Base-by-base conservation (phyloP, 768 basidiomycete genomes). In the Terana coerulea region DNA sequence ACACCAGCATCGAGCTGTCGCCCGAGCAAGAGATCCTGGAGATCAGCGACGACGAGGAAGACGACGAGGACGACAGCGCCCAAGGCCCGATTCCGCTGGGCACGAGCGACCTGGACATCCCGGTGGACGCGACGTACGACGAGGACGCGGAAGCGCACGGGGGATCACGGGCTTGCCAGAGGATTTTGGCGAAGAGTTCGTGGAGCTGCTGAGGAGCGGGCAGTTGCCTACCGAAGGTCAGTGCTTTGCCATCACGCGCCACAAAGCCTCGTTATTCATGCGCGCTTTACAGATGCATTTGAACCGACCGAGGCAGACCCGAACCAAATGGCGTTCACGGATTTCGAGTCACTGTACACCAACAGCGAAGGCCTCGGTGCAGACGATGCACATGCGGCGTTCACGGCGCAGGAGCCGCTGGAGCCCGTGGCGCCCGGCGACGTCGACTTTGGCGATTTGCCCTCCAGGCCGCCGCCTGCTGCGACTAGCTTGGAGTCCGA, bases 21-120 rank as follows among this genome's bases (percentile, higher is more conserved):
- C 1, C 11, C 45, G 40, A 46, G 31, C 45, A 12, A 7, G 63
- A 67, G 42, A 33, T 59, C 31, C 24, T 57, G 50, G 61, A 61
- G 35, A 60, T 61, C 31, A 65, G 59, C 36, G 62, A 60, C 37
- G 63, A 63, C 12, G 58, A 62, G 9, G 61, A 61, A 2, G 62
- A 58, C 19, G 56, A 51, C 42, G 52, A 53, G 29, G 47, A 50
- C n/a, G 31, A 41, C 21, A n/a, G n/a, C n/a, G n/a, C n/a, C n/a
- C 19, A 10, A 3, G 52, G 55, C 5, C 55, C 55, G n/a, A 21
- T 64, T 19, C 65, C 63, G 12, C 55, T 66, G 11, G 63, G 63
- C n/a, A 64, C 64, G 12, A 67, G 63, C 43, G 65, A 67, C 40
- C 52, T 66, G 29, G 62, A 54, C 30, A 53, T 55, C n/a, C 35